These are phyloP conservation scores for Fragilaria crotonensis DNA, from an alignment of 108 stramenopile genomes.

Conservation along the genomic window DNA sequence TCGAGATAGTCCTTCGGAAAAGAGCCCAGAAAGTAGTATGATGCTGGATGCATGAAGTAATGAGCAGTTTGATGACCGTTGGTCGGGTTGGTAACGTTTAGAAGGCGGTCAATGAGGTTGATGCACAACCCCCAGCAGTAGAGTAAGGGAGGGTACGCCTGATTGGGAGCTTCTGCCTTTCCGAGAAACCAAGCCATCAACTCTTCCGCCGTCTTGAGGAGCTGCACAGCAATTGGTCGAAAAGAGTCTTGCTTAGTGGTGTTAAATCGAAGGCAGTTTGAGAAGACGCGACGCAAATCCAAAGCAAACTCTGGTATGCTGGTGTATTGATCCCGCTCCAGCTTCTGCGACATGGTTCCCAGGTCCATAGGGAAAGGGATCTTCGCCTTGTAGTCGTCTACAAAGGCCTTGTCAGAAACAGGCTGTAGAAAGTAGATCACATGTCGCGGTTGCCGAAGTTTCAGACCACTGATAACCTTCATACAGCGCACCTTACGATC, in stretches of 20 bases:
- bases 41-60: constrained; percentile 73
- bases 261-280: constrained; percentile 82
- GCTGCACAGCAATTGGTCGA: constrained; percentile 54
- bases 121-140: constrained; percentile 79
- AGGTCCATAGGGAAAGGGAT: constrained; percentile 73
- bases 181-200: constrained; percentile 56
- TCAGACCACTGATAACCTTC: constrained; percentile 58
- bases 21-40: constrained; percentile 53
- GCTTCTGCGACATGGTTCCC: constrained; percentile 57
- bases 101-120: constrained; percentile 45
- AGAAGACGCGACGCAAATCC: constrained; percentile 67
- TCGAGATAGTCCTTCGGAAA: constrained; percentile 63
- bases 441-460: constrained; percentile 42
- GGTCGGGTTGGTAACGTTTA: constrained; percentile 55
- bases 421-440: constrained; percentile 62
- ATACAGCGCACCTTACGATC: constrained; percentile 47
- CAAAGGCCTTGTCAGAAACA: constrained; percentile 56
- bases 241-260: constrained; percentile 50
- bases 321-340: constrained; percentile 59
- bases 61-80: constrained; percentile 63
- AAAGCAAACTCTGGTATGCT: constrained; percentile 56
- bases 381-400: constrained; percentile 72
- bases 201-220: constrained; percentile 46
- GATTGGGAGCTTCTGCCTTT: constrained; percentile 34
- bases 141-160: constrained; percentile 57